Evolutionary conservation across 768 basidiomycete genomes (phyloP).

Genomic region (Cantharellus anzutake): DNA sequence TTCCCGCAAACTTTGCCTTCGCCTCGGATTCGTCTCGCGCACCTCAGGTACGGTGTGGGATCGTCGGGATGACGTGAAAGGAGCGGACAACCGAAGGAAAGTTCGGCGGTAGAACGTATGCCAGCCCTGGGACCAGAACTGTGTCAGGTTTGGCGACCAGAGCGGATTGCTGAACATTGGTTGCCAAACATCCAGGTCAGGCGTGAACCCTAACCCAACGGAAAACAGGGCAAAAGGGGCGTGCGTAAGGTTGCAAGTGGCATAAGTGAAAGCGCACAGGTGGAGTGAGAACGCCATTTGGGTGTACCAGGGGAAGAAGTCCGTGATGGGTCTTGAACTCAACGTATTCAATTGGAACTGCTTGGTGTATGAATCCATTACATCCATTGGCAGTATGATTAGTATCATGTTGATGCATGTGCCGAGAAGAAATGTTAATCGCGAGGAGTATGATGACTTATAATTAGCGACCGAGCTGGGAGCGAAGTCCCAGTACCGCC

Average conservation of each 20-base stretch:
- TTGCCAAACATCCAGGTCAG: neutral
- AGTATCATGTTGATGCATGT: neutral
- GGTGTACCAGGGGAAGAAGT: neutral
- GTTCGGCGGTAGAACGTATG: neutral
- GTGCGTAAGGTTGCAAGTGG: neutral
- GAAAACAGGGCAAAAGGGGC: neutral
- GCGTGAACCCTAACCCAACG: neutral
- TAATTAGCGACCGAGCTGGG: neutral
- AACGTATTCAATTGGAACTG: neutral
- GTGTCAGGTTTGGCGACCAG: neutral
- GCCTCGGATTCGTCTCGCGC: too few species aligned
- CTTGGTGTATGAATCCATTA: neutral
- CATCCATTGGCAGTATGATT: neutral
- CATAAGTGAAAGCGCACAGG: neutral
- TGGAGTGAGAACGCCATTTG: neutral
- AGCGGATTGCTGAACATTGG: neutral
- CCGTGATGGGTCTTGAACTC: neutral
- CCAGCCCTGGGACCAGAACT: neutral
- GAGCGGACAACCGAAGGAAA: neutral
- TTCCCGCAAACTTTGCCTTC: too few species aligned
- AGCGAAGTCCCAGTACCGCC: neutral
- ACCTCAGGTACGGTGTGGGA: too few species aligned
- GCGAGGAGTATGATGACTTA: neutral
- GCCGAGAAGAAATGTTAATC: neutral
- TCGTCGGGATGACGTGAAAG: neutral